Base-by-base conservation (phyloP, 2,329 filamentous ascomycete genomes). In the Ophiocordyceps camponoti-floridani region DNA sequence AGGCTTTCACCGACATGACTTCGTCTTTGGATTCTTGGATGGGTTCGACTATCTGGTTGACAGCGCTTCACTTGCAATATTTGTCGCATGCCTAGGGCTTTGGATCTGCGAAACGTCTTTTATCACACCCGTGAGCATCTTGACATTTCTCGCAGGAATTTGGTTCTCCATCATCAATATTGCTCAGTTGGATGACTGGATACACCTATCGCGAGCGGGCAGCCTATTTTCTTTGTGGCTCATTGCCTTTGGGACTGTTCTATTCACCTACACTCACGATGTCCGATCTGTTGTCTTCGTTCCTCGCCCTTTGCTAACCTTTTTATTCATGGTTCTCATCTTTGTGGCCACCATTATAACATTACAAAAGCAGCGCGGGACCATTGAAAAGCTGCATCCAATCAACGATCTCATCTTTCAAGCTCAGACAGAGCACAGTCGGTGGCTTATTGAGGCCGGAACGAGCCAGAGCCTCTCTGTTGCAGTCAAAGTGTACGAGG, bases 391-490 rank as follows among this genome's bases (percentile, higher is more conserved):
- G 51, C 47, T 58, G 43, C 72, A 76, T 44, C 69, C 71, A 0
- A 54, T 76, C 31, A 62, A 65, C 41, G 65, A 65, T 4, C 57
- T 73, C 12, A 63, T 76, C 12, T 74, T 70, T 50, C 62, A 65
- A 35, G 62, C 63, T 3, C 62, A 69, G 23, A 60, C 69, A 19
- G 62, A 62, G 23, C 62, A 67, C 7, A 65, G 70, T 49, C 63
- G 67, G 9, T 77, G 71, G 71, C 53, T 70, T 8, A 55, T 64
- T 8, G 57, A 66, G 42, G 72, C 66, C 1, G 61, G 60, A 2
- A 61, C 63, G 13, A 75, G 72, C 51, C 61, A 61, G 11, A 70
- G 62, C 12, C 55, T 74, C 3, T 58, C 58, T 1, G 58, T 68
- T 9, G 73, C 72, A 0, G 63, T 68, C 4, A 54, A 57, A 4